Base-by-base conservation (phyloP, 192 early-diverging fungal species). In the Entrophospora sp. region DNA sequence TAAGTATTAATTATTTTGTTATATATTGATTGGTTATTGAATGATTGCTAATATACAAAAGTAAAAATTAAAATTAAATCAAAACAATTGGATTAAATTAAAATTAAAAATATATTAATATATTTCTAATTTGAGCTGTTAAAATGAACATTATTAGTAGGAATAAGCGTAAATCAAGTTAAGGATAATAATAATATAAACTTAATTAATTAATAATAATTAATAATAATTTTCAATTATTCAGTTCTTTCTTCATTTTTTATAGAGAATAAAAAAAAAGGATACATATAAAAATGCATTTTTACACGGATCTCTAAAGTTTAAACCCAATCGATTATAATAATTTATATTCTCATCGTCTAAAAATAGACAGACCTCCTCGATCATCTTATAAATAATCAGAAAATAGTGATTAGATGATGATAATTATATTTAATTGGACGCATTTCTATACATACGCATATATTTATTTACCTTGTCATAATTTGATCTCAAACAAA, bases 251-350 rank as follows among this genome's bases (percentile, higher is more conserved):
- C n/a, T n/a, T n/a, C n/a, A n/a, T n/a, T n/a, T n/a, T n/a, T n/a
- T n/a, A 12, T 4, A 3, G 43, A 28, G 1, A 14, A 8, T 27
- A 24, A 7, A 18, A 6, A 61, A 51, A 66, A 66, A 55, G 64
- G 64, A 66, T 66, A 66, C 64, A 56, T 55, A 66, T 66, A 66
- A 43, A 43, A 66, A 66, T 5, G 64, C 52, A 36, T 20, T 66
- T 38, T 30, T 36, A 31, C 22, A 38, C 20, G 64, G 64, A 66
- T 66, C 30, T 30, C 64, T 32, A 16, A 66, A 66, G 55, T 53
- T 66, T 36, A 66, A 51, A 24, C 64, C 64, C 16, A 55, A 30
- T 8, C 20, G n/a, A 40, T 66, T 66, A 55, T 66, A 66, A 20
- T 25, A 25, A 12, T 20, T 44, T 25, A 40, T 31, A 40, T 66